Evolutionary conservation across 2,329 filamentous ascomycete species (phyloP).

Genomic region (Claviceps quebecensis): DNA sequence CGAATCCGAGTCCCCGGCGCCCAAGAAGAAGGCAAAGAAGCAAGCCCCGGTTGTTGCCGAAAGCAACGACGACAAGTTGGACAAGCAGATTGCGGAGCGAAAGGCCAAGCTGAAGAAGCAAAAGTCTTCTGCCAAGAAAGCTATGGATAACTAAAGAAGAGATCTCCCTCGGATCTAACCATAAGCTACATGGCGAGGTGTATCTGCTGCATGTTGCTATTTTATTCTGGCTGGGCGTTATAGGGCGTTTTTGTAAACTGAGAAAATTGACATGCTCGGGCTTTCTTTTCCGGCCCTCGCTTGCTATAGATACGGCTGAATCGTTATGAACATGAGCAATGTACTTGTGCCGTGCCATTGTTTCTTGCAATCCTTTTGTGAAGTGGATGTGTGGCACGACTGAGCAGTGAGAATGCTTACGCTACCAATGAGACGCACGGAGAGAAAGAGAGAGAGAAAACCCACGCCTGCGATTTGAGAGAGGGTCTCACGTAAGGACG

Average conservation of each 20-base stretch:
- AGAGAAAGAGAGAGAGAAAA: too few relatives aligned
- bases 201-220: not conserved
- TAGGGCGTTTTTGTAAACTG: not conserved
- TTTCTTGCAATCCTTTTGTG: too few relatives aligned
- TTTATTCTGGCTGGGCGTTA: not conserved
- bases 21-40: slow-evolving; percentile 25
- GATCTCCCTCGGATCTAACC: too few relatives aligned
- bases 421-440: too few relatives aligned
- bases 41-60: slow-evolving; percentile 22
- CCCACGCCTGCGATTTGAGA: too few relatives aligned
- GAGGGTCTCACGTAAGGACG: too few relatives aligned
- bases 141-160: slow-evolving; percentile 23
- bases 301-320: not conserved
- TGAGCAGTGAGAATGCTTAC: too few relatives aligned
- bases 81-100: slow-evolving; percentile 45
- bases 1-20: slow-evolving; percentile 7
- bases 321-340: too few relatives aligned
- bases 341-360: not conserved
- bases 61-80: slow-evolving; percentile 37
- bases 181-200: not conserved
- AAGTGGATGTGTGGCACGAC: too few relatives aligned
- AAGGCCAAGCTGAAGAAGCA: slow-evolving; percentile 45
- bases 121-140: slow-evolving; percentile 41
- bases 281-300: not conserved
- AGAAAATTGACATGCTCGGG: not conserved